phyloP scores from a whole-genome alignment of 192 early-diverging fungal genomes.

The Mortierella alpina region DNA sequence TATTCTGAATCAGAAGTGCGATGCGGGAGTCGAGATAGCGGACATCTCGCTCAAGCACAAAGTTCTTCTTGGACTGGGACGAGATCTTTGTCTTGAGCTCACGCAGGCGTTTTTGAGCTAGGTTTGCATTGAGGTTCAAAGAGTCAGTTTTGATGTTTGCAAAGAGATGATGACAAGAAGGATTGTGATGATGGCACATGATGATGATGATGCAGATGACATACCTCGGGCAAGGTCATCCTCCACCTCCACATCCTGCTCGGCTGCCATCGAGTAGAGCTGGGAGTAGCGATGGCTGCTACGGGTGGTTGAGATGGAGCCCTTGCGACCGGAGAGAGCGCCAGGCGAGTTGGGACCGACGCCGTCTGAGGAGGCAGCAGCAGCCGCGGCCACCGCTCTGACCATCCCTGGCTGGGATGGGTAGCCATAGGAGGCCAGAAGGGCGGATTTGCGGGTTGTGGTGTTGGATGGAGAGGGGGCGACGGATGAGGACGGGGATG shows the following conservation, averaged over 20 bases:
- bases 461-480: slow-evolving; percentile 41
- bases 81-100: slow-evolving; percentile 92
- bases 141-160: neutral
- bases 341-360: slow-evolving; percentile 28
- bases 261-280: slow-evolving; percentile 86
- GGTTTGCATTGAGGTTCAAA: neutral
- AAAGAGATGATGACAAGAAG: neutral
- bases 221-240: slow-evolving; percentile 92
- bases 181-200: neutral
- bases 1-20: slow-evolving; percentile 91
- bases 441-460: slow-evolving; percentile 44
- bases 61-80: slow-evolving; percentile 95
- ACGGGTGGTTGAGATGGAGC: slow-evolving; percentile 60
- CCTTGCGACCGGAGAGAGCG: slow-evolving; percentile 33
- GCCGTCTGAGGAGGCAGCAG: slow-evolving; percentile 25
- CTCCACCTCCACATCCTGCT: slow-evolving; percentile 92
- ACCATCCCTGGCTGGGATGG: slow-evolving; percentile 50
- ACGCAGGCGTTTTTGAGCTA: slow-evolving; percentile 84
- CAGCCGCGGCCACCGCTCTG: slow-evolving; percentile 47
- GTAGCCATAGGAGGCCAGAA: slow-evolving; percentile 52
- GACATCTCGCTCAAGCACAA: slow-evolving; percentile 92
- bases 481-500: slow-evolving; percentile 19
- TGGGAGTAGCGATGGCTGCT: slow-evolving; percentile 77
- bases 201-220: slow-evolving; percentile 4
- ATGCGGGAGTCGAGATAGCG: slow-evolving; percentile 92